Percentiles rank a stretch among this genome's conserved stretches.
Evolutionary conservation across 805 yeast species (phyloP).

Genomic region (Torulaspora indica): DNA sequence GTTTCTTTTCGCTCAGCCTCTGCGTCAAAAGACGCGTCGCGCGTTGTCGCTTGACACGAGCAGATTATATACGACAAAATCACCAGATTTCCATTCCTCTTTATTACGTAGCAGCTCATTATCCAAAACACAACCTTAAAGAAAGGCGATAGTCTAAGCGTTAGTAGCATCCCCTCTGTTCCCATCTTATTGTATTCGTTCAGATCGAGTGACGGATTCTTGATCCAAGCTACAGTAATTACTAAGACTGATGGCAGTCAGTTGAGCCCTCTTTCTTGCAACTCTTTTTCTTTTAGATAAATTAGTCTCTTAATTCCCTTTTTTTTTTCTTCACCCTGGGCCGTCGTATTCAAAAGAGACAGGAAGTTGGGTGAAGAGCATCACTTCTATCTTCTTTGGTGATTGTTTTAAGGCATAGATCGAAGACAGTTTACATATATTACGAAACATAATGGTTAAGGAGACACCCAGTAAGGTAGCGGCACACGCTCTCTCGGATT

Average conservation of each 20-base stretch:
- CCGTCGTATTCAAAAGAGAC: background rate
- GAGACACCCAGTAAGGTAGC: slow-evolving; percentile 70
- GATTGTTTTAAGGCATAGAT: background rate
- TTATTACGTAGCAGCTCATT: background rate
- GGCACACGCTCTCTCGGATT: slow-evolving; percentile 50
- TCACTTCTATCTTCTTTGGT: background rate
- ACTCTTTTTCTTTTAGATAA: background rate
- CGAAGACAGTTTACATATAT: too few relatives aligned
- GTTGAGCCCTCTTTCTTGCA: background rate
- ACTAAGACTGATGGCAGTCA: background rate
- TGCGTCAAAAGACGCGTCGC: background rate
- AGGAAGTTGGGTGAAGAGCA: background rate
- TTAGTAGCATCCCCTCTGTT: background rate
- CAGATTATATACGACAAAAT: background rate
- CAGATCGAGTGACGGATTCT: background rate
- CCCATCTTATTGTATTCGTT: background rate
- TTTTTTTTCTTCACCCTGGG: background rate
- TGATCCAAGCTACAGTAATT: too few relatives aligned
- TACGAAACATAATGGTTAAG: slow-evolving; percentile 30
- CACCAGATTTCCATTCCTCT: background rate
- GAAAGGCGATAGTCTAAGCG: background rate
- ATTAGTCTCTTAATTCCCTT: background rate
- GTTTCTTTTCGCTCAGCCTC: background rate
- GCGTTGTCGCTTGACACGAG: background rate
- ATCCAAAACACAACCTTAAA: background rate